These are phyloP conservation scores for Fusarium albidum DNA, from an alignment of 2,329 filamentous ascomycete species.

Conservation along the genomic window DNA sequence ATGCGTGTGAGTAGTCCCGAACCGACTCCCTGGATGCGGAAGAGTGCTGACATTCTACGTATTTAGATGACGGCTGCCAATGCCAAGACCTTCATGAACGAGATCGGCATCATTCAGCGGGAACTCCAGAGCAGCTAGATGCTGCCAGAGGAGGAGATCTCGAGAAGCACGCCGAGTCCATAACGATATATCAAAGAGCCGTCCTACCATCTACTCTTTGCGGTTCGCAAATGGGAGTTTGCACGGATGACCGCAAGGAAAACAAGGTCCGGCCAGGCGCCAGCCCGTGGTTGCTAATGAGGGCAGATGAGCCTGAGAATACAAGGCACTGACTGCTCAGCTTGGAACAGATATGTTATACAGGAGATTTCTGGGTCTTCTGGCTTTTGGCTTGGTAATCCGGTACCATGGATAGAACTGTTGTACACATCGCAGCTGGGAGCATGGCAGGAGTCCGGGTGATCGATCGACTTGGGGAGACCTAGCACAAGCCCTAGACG, in stretches of 20 bases:
- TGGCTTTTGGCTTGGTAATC: slow-evolving; percentile 17
- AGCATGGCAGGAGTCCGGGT: slow-evolving; percentile 15
- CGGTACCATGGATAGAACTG: slow-evolving; percentile 35
- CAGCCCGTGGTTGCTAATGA: slow-evolving; percentile 10
- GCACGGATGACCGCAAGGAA: slow-evolving; percentile 14
- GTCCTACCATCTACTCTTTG: slow-evolving; percentile 12
- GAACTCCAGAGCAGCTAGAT: slow-evolving; percentile 55
- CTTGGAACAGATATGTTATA: slow-evolving; percentile 34
- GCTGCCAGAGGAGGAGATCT: slow-evolving; percentile 11
- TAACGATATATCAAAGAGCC: slow-evolving; percentile 12
- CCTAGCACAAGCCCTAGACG: slow-evolving; percentile 14
- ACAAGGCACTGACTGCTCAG: slow-evolving; percentile 23
- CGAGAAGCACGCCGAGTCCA: slow-evolving; percentile 14
- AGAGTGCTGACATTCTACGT: slow-evolving; percentile 10
- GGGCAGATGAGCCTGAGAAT: slow-evolving; percentile 23
- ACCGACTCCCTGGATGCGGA: background rate
- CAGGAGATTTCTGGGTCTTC: slow-evolving; percentile 14
- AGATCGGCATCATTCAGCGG: slow-evolving; percentile 58
- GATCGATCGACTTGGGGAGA: slow-evolving; percentile 14
- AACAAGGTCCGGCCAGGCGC: slow-evolving; percentile 14
- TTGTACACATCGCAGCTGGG: slow-evolving; percentile 30
- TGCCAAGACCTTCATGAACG: slow-evolving; percentile 60
- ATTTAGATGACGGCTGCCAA: slow-evolving; percentile 61
- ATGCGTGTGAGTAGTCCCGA: slow-evolving; percentile 61
- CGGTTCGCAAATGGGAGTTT: slow-evolving; percentile 16